A percentile compares a stretch with the other conserved stretches of the same genome.
Evolutionary conservation across 495 filamentous ascomycete genomes (phyloP).

Genomic region (Aspergillus hancockii): DNA sequence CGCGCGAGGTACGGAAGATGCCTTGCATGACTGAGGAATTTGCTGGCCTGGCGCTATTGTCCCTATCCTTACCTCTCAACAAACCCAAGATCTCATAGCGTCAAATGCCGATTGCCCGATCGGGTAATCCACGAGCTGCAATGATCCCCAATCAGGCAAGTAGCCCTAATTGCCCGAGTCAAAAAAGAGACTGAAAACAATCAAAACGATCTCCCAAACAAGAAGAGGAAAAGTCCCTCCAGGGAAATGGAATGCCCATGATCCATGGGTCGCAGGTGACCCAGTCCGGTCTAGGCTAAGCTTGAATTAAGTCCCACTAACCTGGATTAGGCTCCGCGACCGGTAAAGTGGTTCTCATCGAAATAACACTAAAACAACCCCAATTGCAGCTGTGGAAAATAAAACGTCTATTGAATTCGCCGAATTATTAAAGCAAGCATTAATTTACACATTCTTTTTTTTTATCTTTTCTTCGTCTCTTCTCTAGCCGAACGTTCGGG

Average conservation of each 20-base stretch:
- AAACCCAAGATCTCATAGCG: background rate
- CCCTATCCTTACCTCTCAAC: constrained; percentile 14
- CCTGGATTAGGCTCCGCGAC: background rate
- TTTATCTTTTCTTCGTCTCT: background rate
- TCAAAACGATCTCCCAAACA: background rate
- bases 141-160: background rate
- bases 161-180: background rate
- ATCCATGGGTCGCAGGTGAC: background rate
- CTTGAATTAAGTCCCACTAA: background rate
- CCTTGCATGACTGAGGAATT: background rate
- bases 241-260: background rate
- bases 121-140: background rate
- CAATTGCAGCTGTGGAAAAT: background rate
- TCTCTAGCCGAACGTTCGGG: background rate
- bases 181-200: background rate
- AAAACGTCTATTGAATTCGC: no score
- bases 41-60: background rate
- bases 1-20: background rate
- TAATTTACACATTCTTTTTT: background rate
- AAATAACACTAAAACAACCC: constrained; percentile 6
- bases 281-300: background rate
- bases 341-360: background rate
- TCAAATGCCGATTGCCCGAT: background rate
- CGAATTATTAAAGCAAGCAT: background rate
- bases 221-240: background rate